Evolutionary conservation across 345 rosid genomes (phyloP).

Genomic region (Leavenworthia alabamica): DNA sequence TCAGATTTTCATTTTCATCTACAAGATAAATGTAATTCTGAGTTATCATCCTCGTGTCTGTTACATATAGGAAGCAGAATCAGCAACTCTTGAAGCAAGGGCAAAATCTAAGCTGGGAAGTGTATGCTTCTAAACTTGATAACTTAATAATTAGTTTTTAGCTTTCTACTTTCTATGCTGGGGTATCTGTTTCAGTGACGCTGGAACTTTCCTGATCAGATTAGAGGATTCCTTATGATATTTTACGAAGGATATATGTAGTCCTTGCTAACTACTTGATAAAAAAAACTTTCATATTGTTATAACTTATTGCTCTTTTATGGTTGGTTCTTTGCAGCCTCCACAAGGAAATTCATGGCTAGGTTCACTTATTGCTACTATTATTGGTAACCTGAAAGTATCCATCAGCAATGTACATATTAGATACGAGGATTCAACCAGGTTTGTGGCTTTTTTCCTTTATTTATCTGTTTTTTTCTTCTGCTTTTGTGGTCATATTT

Average conservation of each 20-base stretch:
- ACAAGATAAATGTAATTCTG: slow-evolving; percentile 7
- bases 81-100: slow-evolving; percentile 82
- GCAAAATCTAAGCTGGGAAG: slow-evolving; percentile 76
- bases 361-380: slow-evolving; percentile 85
- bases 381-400: slow-evolving; percentile 95
- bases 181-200: slow-evolving; percentile 11
- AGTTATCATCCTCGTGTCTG: slow-evolving; percentile 16
- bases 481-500: too few relatives aligned
- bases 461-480: background rate
- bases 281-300: background rate
- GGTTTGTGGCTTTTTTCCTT: slow-evolving; percentile 42
- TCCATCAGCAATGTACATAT: slow-evolving; percentile 97
- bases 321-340: slow-evolving; percentile 51
- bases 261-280: background rate
- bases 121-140: slow-evolving; percentile 46
- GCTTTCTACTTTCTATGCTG: background rate
- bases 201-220: slow-evolving; percentile 2
- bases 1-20: slow-evolving; percentile 9
- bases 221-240: slow-evolving; percentile 6
- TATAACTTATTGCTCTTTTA: slow-evolving; percentile 20
- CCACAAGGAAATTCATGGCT: slow-evolving; percentile 86
- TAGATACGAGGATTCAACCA: slow-evolving; percentile 86
- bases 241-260: slow-evolving; percentile 5
- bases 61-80: slow-evolving; percentile 76
- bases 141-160: slow-evolving; percentile 1